These are phyloP conservation scores for Penicillium italicum DNA, from an alignment of 2,329 filamentous ascomycete species.

Conservation along the genomic window DNA sequence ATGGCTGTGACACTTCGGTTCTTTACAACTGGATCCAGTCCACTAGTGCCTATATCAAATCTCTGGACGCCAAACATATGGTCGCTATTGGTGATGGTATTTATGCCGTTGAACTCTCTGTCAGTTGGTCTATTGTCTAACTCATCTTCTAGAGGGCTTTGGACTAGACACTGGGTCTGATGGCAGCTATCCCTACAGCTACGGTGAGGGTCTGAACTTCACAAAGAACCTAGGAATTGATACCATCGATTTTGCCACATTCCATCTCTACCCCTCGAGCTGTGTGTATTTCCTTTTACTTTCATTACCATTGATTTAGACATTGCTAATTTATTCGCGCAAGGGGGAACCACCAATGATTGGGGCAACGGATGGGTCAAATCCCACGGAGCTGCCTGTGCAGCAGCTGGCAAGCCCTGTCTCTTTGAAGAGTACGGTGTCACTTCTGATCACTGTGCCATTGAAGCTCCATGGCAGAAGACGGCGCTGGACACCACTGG, in stretches of 20 bases:
- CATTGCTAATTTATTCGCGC: not conserved
- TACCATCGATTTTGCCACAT: slow-evolving; percentile 55
- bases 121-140: not conserved
- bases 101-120: not conserved
- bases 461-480: slow-evolving; percentile 36
- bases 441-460: slow-evolving; percentile 25
- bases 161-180: slow-evolving; percentile 48
- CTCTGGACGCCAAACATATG: slow-evolving; percentile 58
- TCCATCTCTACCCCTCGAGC: slow-evolving; percentile 51
- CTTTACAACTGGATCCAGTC: slow-evolving; percentile 58
- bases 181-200: slow-evolving; percentile 52
- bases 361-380: slow-evolving; percentile 50
- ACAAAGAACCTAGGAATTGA: slow-evolving; percentile 50
- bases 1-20: slow-evolving; percentile 55
- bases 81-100: slow-evolving; percentile 57
- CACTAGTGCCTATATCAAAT: slow-evolving; percentile 61
- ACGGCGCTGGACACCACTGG: slow-evolving; percentile 34
- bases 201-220: slow-evolving; percentile 52
- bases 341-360: slow-evolving; percentile 37
- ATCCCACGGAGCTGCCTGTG: slow-evolving; percentile 43
- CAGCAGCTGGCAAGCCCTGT: slow-evolving; percentile 39
- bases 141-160: slow-evolving; percentile 50
- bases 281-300: slow-evolving; percentile 35
- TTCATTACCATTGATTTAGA: not conserved
- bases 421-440: slow-evolving; percentile 43